Evolutionary conservation across 225 moss, liverwort and hornwort genomes (phyloP).

Genomic region (Sphagnum tenellum): DNA sequence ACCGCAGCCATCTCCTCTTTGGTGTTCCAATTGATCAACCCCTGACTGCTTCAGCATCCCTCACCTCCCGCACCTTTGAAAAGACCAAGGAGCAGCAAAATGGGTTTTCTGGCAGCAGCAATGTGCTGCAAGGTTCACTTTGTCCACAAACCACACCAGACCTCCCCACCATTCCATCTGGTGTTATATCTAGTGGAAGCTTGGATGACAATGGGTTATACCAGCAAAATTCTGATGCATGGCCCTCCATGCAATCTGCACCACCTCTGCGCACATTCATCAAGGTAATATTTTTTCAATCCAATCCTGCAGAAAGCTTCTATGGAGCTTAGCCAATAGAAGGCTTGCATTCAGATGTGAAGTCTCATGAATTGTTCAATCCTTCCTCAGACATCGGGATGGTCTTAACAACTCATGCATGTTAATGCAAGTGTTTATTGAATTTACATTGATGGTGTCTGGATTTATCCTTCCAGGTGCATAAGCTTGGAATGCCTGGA

Average conservation of each 20-base stretch:
- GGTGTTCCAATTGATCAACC: slow-evolving; percentile 88
- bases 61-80: slow-evolving; percentile 33
- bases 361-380: background rate
- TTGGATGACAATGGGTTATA: slow-evolving; percentile 69
- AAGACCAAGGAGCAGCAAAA: slow-evolving; percentile 48
- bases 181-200: slow-evolving; percentile 49
- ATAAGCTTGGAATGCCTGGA: slow-evolving; percentile 82
- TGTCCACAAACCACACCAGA: slow-evolving; percentile 61
- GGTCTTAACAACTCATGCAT: too few species aligned
- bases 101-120: slow-evolving; percentile 41
- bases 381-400: background rate
- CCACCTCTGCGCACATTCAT: slow-evolving; percentile 70
- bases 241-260: slow-evolving; percentile 47
- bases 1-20: slow-evolving; percentile 73
- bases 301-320: too few species aligned
- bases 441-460: too few species aligned
- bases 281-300: slow-evolving; percentile 35
- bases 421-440: too few species aligned
- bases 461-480: slow-evolving; percentile 39
- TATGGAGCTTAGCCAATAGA: too few species aligned
- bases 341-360: too few species aligned
- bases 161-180: slow-evolving; percentile 52
- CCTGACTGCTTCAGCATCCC: slow-evolving; percentile 35
- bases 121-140: slow-evolving; percentile 41
- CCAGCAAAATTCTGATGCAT: slow-evolving; percentile 46